Conservation (phyloP, 108 stramenopile species). For the Cyclotella distinguenda region DNA sequence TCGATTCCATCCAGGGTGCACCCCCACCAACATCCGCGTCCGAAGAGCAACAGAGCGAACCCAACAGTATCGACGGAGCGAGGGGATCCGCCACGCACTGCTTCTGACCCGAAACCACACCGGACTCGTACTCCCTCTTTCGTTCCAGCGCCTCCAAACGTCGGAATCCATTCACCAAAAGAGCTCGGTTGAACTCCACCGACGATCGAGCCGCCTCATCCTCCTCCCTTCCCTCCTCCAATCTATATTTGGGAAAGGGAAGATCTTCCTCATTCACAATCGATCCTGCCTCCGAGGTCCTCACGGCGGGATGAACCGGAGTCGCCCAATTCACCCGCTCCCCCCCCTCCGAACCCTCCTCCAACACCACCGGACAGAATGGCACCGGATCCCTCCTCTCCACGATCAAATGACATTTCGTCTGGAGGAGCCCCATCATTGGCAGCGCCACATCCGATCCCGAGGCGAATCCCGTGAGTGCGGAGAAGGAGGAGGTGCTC, state of each 20-base stretch:
- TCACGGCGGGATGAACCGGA: slow-evolving; percentile 49
- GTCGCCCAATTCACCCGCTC: slow-evolving; percentile 70
- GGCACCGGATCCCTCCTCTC: slow-evolving; percentile 83
- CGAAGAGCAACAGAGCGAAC: slow-evolving; percentile 53
- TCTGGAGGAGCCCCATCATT: slow-evolving; percentile 81
- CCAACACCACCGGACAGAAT: slow-evolving; percentile 72
- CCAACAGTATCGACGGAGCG: slow-evolving; percentile 67
- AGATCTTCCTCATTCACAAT: slow-evolving; percentile 43
- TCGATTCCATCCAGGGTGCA: slow-evolving; percentile 72
- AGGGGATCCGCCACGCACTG: slow-evolving; percentile 58
- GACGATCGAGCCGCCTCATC: slow-evolving; percentile 44
- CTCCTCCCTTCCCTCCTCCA: slow-evolving; percentile 57
- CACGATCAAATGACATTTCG: slow-evolving; percentile 81
- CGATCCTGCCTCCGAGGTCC: slow-evolving; percentile 46
- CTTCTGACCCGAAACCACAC: slow-evolving; percentile 17
- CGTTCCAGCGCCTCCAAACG: slow-evolving; percentile 85
- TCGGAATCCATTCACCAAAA: slow-evolving; percentile 84
- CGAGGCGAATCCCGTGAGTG: slow-evolving; percentile 59
- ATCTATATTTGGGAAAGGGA: slow-evolving; percentile 75
- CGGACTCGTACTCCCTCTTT: slow-evolving; percentile 73
- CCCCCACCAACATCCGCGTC: slow-evolving; percentile 47
- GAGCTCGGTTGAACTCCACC: slow-evolving; percentile 82
- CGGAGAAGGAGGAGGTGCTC: slow-evolving; percentile 57
- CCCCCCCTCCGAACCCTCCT: slow-evolving; percentile 42
- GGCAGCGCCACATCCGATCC: slow-evolving; percentile 54